Evolutionary conservation across 2,329 filamentous ascomycete genomes (phyloP).

Genomic region (Ilyonectria robusta): DNA sequence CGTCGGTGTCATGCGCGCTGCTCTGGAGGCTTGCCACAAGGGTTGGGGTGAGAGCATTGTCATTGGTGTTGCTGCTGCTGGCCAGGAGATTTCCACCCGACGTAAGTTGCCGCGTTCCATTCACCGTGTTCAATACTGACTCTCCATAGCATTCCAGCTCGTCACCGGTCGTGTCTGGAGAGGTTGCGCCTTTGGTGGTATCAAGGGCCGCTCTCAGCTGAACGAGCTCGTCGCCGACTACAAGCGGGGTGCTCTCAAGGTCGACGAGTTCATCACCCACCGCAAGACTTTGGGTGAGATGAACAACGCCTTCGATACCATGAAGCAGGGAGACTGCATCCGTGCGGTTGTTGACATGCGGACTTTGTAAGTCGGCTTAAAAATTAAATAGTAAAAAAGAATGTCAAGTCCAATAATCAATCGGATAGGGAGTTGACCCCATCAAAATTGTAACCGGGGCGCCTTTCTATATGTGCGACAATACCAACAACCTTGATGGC

Average conservation of each 20-base stretch:
- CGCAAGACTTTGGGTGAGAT: constrained; percentile 86
- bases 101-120: constrained; percentile 71
- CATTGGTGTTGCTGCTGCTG: constrained; percentile 96
- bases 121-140: constrained; percentile 38
- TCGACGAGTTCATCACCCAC: constrained; percentile 99
- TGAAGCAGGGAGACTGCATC: constrained; percentile 98
- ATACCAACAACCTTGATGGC: constrained; percentile 28
- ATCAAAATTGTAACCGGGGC: constrained; percentile 29
- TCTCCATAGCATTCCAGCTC: constrained; percentile 88
- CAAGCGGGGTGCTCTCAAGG: constrained; percentile 90
- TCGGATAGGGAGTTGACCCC: constrained; percentile 30
- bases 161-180: constrained; percentile 98
- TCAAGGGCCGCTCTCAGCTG: constrained; percentile 97
- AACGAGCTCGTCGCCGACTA: constrained; percentile 91
- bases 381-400: constrained; percentile 33
- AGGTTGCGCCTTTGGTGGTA: constrained; percentile 96
- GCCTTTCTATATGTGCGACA: constrained; percentile 25
- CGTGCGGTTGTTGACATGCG: constrained; percentile 87
- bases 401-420: constrained; percentile 30
- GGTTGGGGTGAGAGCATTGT: constrained; percentile 98
- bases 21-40: constrained; percentile 98
- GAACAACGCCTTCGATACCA: constrained; percentile 90
- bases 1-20: constrained; percentile 94
- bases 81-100: constrained; percentile 94
- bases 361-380: constrained; percentile 48